Evolutionary conservation across 2,329 filamentous ascomycete genomes (phyloP), one percentile per base, ranked within the genome.

Genomic region (Eurotiales sp.): DNA sequence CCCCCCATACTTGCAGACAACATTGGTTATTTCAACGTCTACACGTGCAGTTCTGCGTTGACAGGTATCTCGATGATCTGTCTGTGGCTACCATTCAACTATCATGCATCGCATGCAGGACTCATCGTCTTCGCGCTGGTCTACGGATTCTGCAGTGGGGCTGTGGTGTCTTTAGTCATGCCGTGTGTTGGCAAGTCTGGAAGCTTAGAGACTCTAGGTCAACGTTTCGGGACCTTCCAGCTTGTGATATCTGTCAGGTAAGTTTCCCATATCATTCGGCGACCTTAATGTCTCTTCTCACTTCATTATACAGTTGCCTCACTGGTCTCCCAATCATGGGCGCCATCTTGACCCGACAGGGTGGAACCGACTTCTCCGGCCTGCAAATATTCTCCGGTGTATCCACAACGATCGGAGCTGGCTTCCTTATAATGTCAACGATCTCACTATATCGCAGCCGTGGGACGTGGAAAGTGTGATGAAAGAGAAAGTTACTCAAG

Each of bases 211-310:
- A 62, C 68, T 1, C 49, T 70, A 6, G 69, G 67, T 0, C 63
- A 66, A 46, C 58, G 64, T 19, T 66, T 70, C 41, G 67, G 68
- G 3, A 61, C 66, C 1, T 64, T 59, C 22, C 59, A 64, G 43
- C 39, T 57, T 22, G 54, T 61, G 2, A 57, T 64, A 14, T 56
- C 56, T 10, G 19, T 58, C 23, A 56, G 55, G 60, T 64, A 53
- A 41, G 54, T 55, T 27, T 22, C 17, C 25, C 8, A 23, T 23
- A 15, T 27, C n/a, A n/a, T 17, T 4, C 40, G 11, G 15, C 14
- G 14, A 22, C 19, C 19, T 22, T 50, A 39, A 29, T 27, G 37
- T 22, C 29, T 4, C 8, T 34, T 6, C n/a, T n/a, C 25, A 50
- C 41, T 12, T 44, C 17, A 47, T 44, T 22, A n/a, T 12, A 11